Evolutionary conservation across 2,329 filamentous ascomycete genomes (phyloP).

Genomic region (Periconia sp.): DNA sequence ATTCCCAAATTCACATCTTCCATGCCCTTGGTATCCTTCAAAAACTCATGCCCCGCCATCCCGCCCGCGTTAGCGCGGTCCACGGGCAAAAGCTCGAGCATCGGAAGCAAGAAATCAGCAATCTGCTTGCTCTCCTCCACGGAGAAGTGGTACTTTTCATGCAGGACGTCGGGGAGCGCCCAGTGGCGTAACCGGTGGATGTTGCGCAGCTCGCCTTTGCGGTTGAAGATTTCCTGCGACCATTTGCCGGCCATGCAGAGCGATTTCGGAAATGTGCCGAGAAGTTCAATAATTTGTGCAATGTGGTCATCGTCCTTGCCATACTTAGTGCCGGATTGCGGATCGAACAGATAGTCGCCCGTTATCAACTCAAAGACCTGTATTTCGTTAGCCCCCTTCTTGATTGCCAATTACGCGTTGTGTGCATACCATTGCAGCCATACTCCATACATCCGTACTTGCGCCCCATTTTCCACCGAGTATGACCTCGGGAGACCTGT

Average conservation of each 20-base stretch:
- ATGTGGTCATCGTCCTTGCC: slow-evolving; percentile 99
- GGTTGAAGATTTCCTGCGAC: slow-evolving; percentile 98
- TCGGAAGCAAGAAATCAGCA: slow-evolving; percentile 80
- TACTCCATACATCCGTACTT: slow-evolving; percentile 99
- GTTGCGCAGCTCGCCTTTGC: slow-evolving; percentile 94
- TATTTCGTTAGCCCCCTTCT: slow-evolving; percentile 12
- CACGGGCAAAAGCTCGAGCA: slow-evolving; percentile 87
- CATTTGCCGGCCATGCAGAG: slow-evolving; percentile 92
- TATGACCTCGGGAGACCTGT: slow-evolving; percentile 95
- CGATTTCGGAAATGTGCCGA: slow-evolving; percentile 90
- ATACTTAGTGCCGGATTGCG: slow-evolving; percentile 97
- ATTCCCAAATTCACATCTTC: slow-evolving; percentile 74
- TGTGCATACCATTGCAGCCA: slow-evolving; percentile 89
- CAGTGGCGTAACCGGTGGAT: slow-evolving; percentile 96
- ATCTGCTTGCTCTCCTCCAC: slow-evolving; percentile 79
- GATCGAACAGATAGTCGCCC: slow-evolving; percentile 97
- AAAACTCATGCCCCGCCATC: slow-evolving; percentile 83
- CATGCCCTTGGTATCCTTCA: slow-evolving; percentile 88
- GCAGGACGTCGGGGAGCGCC: slow-evolving; percentile 88
- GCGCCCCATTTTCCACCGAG: slow-evolving; percentile 97
- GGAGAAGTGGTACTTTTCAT: slow-evolving; percentile 95
- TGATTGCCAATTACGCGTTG: not conserved
- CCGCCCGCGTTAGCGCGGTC: slow-evolving; percentile 93
- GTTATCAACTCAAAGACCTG: slow-evolving; percentile 97
- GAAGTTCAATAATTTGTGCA: slow-evolving; percentile 95